Evolutionary conservation across 2,329 filamentous ascomycete genomes (phyloP), one percentile per base, ranked within the genome.

Genomic region (Claviceps cyperi): DNA sequence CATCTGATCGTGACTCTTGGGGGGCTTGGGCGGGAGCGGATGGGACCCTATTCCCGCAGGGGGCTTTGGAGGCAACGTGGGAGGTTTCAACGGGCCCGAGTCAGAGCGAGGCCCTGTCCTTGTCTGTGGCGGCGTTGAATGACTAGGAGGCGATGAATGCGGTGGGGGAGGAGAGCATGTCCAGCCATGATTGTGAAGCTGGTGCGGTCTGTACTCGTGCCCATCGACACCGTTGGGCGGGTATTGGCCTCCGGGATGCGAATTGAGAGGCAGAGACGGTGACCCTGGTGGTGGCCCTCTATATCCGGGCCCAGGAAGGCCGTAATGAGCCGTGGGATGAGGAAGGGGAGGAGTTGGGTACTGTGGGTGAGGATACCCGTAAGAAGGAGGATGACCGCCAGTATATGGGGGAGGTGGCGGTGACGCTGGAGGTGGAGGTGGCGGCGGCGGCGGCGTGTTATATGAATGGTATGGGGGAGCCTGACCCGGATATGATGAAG

Each of bases 21-120:
- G 64, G 2, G 63, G 64, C 44, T 62, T 66, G 5, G 63, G 62
- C 5, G 63, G 63, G 7, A 66, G 59, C 6, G 62, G 57, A 28
- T 59, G 55, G 19, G 55, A 32, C 55, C 21, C 40, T 46, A 51
- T 43, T n/a, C 51, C 44, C 21, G 6, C 37, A 38, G 52, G 50
- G 6, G 54, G 52, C 36, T 51, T 58, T 3, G 47, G 47, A 22
- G 50, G 52, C 41, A 53, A 41, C 17, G 32, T 49, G 35, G 47
- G 39, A 17, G 49, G 43, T 22, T 53, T 53, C 22, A 43, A 32
- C 17, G 38, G 37, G 15, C 48, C 38, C 17, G 49, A 22, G 21
- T 39, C 43, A 40, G 43, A 38, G 17, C 46, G 38, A 22, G 39
- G n/a, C 17, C 43, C 28, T 28, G 38, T 35, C 24, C 43, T 44